Evolutionary conservation across 1,284 basidiomycete genomes (phyloP).

Genomic region (Cryptococcus amylolentus): DNA sequence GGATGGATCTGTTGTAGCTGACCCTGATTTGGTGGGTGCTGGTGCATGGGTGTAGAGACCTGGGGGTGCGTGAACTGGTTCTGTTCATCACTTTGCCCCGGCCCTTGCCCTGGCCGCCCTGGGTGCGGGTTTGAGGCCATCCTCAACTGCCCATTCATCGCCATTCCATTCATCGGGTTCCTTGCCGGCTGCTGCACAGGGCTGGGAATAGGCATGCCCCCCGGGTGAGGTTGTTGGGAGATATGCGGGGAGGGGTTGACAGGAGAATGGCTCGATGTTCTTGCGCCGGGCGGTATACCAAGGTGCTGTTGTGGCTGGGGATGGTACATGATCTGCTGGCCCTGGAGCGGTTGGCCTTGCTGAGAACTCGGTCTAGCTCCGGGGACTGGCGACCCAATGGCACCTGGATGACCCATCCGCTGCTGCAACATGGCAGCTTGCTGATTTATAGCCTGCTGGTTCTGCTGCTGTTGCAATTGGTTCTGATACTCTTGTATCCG

Average conservation of each 20-base stretch:
- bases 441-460: slow-evolving; percentile 10
- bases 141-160: slow-evolving; percentile 34
- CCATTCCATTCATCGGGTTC: slow-evolving; percentile 30
- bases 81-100: not conserved
- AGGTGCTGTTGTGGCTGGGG: slow-evolving; percentile 17
- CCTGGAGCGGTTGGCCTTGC: slow-evolving; percentile 11
- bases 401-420: slow-evolving; percentile 9
- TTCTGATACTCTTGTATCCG: no score
- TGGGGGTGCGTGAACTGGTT: slow-evolving; percentile 5
- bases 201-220: slow-evolving; percentile 28
- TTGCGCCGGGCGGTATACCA: slow-evolving; percentile 22
- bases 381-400: slow-evolving; percentile 20
- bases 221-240: slow-evolving; percentile 24
- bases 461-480: slow-evolving; percentile 23
- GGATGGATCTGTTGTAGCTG: slow-evolving; percentile 10
- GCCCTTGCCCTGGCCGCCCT: slow-evolving; percentile 14
- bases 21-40: slow-evolving; percentile 6
- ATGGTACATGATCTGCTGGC: slow-evolving; percentile 25
- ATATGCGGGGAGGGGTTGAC: slow-evolving; percentile 32
- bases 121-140: not conserved
- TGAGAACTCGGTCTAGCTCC: slow-evolving; percentile 16
- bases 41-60: slow-evolving; percentile 1
- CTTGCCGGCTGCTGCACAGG: slow-evolving; percentile 38
- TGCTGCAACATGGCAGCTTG: slow-evolving; percentile 15
- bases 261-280: slow-evolving; percentile 28